phyloP scores from a whole-genome alignment of 768 basidiomycete species.

The Phanerochaete sordida region DNA sequence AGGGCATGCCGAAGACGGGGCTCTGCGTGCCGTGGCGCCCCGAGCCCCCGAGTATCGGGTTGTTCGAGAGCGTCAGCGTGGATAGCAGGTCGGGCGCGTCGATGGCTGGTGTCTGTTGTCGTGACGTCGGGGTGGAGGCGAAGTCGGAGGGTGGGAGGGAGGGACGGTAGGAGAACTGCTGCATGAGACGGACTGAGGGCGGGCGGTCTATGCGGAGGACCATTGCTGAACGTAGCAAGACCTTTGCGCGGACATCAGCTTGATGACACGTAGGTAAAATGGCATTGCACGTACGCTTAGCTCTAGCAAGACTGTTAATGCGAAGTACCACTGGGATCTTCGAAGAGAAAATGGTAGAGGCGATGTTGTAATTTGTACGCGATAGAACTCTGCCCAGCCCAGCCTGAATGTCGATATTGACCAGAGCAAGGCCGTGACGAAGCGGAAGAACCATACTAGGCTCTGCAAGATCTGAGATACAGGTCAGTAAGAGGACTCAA shows the following conservation, averaged over 20 bases:
- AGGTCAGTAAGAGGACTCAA: neutral
- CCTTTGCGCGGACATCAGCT: conserved; percentile 32
- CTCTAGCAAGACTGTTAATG: conserved; percentile 46
- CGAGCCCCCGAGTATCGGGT: conserved; percentile 43
- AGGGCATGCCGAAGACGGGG: conserved; percentile 72
- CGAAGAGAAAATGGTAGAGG: neutral
- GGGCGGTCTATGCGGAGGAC: conserved; percentile 64
- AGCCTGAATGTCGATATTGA: conserved; percentile 38
- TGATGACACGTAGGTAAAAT: neutral
- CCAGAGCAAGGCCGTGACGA: conserved; percentile 46
- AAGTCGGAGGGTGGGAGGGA: conserved; percentile 13
- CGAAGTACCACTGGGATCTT: conserved; percentile 43
- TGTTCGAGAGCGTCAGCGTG: conserved; percentile 60
- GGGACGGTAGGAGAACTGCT: conserved; percentile 43
- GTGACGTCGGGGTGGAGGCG: conserved; percentile 24
- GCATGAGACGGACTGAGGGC: conserved; percentile 66
- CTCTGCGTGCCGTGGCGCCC: conserved; percentile 21
- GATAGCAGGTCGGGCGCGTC: conserved; percentile 59
- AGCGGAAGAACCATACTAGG: conserved; percentile 53
- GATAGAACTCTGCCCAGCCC: conserved; percentile 34
- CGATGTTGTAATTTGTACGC: conserved; percentile 15
- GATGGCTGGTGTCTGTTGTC: conserved; percentile 39
- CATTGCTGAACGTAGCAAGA: conserved; percentile 46
- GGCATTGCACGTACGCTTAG: conserved; percentile 43
- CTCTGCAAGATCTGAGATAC: conserved; percentile 54